These are phyloP conservation scores for Hemerocallis citrina DNA, from an alignment of 106 monocot genomes.

Conservation along the genomic window DNA sequence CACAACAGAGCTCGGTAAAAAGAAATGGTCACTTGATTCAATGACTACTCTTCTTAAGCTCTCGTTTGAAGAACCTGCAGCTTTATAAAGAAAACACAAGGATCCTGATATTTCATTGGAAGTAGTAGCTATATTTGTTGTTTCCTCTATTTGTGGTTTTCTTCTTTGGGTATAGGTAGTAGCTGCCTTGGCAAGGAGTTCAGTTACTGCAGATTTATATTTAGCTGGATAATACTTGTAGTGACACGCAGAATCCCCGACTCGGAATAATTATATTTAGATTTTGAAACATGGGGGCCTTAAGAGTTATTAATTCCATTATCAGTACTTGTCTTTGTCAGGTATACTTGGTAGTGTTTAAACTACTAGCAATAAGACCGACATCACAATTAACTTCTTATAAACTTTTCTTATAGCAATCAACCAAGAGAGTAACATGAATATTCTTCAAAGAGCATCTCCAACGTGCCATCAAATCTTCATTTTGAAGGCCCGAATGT, in stretches of 20 bases:
- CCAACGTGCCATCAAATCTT: too few species aligned
- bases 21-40: constrained; percentile 64
- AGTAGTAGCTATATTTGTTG: neutral
- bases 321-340: too few species aligned
- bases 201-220: constrained; percentile 28
- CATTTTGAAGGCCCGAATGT: too few species aligned
- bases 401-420: too few species aligned
- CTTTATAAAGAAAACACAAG: constrained; percentile 39
- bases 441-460: too few species aligned
- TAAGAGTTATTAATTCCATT: too few species aligned
- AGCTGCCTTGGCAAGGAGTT: constrained; percentile 30
- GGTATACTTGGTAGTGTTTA: too few species aligned
- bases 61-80: constrained; percentile 49
- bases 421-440: too few species aligned
- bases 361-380: too few species aligned
- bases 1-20: constrained; percentile 46
- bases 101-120: constrained; percentile 45
- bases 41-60: constrained; percentile 49
- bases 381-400: too few species aligned
- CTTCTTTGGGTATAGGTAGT: constrained; percentile 9
- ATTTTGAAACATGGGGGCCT: too few species aligned
- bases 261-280: too few species aligned
- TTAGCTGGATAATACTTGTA: constrained; percentile 6
- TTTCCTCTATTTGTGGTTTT: constrained; percentile 2
- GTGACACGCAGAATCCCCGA: constrained; percentile 10